Evolutionary conservation across 768 basidiomycete species (phyloP), one percentile per base, ranked within the genome.

Genomic region (Hysterangium stoloniferum): DNA sequence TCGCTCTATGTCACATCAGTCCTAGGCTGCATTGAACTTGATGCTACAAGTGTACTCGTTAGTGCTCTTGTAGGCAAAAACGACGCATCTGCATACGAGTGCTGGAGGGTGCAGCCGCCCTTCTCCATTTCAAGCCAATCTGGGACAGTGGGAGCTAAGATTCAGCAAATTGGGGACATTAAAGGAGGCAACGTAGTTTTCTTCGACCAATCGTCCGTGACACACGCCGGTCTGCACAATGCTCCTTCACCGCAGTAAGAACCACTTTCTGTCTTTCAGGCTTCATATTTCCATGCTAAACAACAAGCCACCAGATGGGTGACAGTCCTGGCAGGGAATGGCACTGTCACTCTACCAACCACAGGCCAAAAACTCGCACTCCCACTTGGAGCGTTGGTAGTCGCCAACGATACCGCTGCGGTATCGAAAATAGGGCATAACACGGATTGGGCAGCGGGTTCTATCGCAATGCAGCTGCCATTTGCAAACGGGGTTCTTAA

Each of bases 91-190:
- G 45, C 52, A 6, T n/a, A 64, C 45, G 51, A 64, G 52, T 64
- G 63, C 46, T 64, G 63, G 63, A 47, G 56, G 9, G 48, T 64
- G 47, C 12, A 52, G 12, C 54, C 57, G 29, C 52, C 53, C 34
- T 64, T 64, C 54, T 28, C 44, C 27, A 56, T 48, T 15, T 64
- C 63, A 7, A 24, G 48, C 2, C 57, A 56, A 41, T 20, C 58
- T n/a, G 62, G 63, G 36, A 64, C 63, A 15, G 38, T 45, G 2
- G 63, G 63, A 3, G 61, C 62, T 29, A 52, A 53, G 11, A 52
- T 52, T 38, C 36, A 64, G 22, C 50, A 58, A 50, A 46, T 64
- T 28, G 60, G 62, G 5, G 42, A 47, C 35, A 38, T 62, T 33
- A 40, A 31, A 19, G 49, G 38, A 12, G 27, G 38, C 6, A 51